Evolutionary conservation across 768 basidiomycete species (phyloP).

Genomic region (Tylopilus subfusipes): DNA sequence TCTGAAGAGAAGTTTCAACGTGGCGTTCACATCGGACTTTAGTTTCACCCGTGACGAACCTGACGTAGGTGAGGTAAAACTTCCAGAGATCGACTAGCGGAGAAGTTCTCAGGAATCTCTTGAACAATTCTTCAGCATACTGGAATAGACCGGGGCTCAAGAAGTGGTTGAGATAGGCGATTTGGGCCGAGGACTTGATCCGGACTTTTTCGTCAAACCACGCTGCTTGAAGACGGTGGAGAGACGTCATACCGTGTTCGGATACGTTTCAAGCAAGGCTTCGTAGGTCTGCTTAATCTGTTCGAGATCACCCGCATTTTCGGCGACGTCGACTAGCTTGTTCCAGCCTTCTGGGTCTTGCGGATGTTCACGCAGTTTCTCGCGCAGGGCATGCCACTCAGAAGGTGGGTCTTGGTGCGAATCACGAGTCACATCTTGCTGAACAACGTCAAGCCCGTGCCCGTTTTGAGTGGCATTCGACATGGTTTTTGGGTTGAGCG

Average conservation of each 20-base stretch:
- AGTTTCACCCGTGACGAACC: slow-evolving; percentile 46
- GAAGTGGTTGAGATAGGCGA: slow-evolving; percentile 79
- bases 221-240: slow-evolving; percentile 22
- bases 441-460: slow-evolving; percentile 21
- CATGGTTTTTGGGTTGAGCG: slow-evolving; percentile 31
- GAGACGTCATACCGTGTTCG: slow-evolving; percentile 77
- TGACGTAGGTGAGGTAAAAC: slow-evolving; percentile 91
- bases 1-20: slow-evolving; percentile 36
- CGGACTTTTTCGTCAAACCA: slow-evolving; percentile 23
- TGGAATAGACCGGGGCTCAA: slow-evolving; percentile 62
- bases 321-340: slow-evolving; percentile 71
- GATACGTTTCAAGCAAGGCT: slow-evolving; percentile 77
- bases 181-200: slow-evolving; percentile 73
- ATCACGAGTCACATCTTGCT: slow-evolving; percentile 22
- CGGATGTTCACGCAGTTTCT: slow-evolving; percentile 61
- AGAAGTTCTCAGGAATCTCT: slow-evolving; percentile 77
- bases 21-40: slow-evolving; percentile 2
- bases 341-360: slow-evolving; percentile 79
- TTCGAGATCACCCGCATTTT: slow-evolving; percentile 72
- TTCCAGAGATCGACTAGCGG: slow-evolving; percentile 90
- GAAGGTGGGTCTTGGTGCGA: slow-evolving; percentile 41
- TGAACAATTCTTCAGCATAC: slow-evolving; percentile 86
- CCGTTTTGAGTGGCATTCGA: slow-evolving; percentile 27
- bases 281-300: slow-evolving; percentile 82
- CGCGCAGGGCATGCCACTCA: slow-evolving; percentile 65